Evolutionary conservation across 2,329 filamentous ascomycete species (phyloP).

Genomic region (Helminthosporium solani): DNA sequence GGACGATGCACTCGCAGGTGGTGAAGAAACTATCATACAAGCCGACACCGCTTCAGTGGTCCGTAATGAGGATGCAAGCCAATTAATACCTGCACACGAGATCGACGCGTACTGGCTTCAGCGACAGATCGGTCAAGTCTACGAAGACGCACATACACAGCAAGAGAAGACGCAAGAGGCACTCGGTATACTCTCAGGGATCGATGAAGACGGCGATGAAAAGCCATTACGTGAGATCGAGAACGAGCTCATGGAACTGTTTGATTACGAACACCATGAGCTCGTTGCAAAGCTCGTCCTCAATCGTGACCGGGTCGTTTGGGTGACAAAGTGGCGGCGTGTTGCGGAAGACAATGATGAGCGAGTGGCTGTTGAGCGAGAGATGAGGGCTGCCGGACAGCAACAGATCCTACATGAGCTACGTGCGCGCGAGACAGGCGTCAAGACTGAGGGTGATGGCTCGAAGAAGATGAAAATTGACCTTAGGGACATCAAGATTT

Average conservation of each 20-base stretch:
- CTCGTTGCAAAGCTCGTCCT: constrained; percentile 86
- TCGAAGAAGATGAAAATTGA: constrained; percentile 78
- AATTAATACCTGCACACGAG: constrained; percentile 75
- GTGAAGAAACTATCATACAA: constrained; percentile 82
- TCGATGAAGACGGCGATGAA: constrained; percentile 74
- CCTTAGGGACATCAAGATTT: constrained; percentile 83
- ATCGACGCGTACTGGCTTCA: constrained; percentile 98
- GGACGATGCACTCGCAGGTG: constrained; percentile 52
- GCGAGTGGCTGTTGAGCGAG: constrained; percentile 75
- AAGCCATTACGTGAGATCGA: constrained; percentile 89
- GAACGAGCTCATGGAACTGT: constrained; percentile 97
- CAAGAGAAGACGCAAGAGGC: constrained; percentile 89
- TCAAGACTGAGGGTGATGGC: constrained; percentile 59
- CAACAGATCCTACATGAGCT: constrained; percentile 87
- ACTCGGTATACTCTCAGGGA: constrained; percentile 76
- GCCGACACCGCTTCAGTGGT: constrained; percentile 52
- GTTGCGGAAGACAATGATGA: constrained; percentile 75
- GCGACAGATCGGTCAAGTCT: constrained; percentile 82
- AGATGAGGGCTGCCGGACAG: constrained; percentile 88
- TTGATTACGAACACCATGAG: constrained; percentile 95
- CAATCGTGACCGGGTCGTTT: constrained; percentile 92
- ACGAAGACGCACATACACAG: constrained; percentile 88
- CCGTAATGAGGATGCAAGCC: constrained; percentile 50
- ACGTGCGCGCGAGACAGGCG: constrained; percentile 65
- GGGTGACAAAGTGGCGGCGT: constrained; percentile 84